phyloP scores from a whole-genome alignment of 1,139 yeast genomes.

The Candida smagusa region DNA sequence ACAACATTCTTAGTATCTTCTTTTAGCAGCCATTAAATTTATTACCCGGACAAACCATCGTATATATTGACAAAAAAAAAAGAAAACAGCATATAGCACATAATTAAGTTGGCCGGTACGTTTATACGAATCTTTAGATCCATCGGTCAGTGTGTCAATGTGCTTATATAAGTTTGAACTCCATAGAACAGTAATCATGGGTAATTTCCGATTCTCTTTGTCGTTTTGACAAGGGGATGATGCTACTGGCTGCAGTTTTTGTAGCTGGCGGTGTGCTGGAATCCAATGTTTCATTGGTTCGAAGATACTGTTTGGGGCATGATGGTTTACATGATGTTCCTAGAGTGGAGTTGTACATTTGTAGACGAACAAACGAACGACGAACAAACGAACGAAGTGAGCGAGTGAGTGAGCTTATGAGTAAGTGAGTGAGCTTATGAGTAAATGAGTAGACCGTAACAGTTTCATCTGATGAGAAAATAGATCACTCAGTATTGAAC shows the following conservation, averaged over 20 bases:
- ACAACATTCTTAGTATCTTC: too few species aligned
- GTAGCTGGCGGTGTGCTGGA: neutral
- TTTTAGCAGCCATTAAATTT: neutral
- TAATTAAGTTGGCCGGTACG: conserved; percentile 46
- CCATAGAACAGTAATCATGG: neutral
- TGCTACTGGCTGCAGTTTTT: neutral
- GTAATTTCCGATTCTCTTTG: neutral
- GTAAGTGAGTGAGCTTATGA: too few species aligned
- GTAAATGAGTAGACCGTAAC: too few species aligned
- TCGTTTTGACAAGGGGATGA: neutral
- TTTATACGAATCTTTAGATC: conserved; percentile 19
- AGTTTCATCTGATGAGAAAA: too few species aligned
- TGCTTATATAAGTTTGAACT: conserved; percentile 32
- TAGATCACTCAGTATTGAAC: too few species aligned
- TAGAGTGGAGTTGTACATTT: neutral
- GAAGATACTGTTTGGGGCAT: neutral
- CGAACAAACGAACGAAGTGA: neutral
- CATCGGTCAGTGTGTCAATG: conserved; percentile 54
- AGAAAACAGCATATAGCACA: conserved; percentile 26
- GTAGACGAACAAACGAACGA: neutral
- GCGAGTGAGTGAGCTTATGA: neutral
- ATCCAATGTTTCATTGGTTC: neutral
- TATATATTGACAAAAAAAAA: conserved; percentile 1
- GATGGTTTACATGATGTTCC: neutral
- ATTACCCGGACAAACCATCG: conserved; percentile 10